These are phyloP conservation scores for Hyaloperonospora arabidopsidis DNA, from an alignment of 352 stramenopile genomes.

Conservation along the genomic window DNA sequence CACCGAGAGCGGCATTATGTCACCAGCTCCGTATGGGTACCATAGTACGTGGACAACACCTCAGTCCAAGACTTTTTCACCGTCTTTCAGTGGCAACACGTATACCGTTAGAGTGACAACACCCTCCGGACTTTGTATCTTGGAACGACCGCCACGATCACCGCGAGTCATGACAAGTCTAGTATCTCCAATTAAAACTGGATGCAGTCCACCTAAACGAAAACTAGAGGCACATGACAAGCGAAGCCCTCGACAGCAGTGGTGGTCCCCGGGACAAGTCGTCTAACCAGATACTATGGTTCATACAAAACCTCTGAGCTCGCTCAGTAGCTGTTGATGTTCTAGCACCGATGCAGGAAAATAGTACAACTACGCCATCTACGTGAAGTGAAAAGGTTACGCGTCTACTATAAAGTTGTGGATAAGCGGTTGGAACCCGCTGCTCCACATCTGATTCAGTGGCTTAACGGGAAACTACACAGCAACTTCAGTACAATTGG, in stretches of 20 bases:
- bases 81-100: conserved; percentile 4
- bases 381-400: no score
- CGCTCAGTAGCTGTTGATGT: no score
- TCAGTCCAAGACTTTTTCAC: conserved; percentile 9
- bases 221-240: conserved; percentile 1
- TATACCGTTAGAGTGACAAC: conserved; percentile 5
- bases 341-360: no score
- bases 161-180: conserved; percentile 26
- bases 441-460: no score
- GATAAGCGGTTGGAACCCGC: no score
- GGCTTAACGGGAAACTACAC: no score
- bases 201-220: conserved; percentile 21
- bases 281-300: background rate
- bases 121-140: conserved; percentile 2
- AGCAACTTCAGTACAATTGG: no score
- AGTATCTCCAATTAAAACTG: conserved; percentile 21
- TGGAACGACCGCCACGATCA: conserved; percentile 16
- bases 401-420: no score
- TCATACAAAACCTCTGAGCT: no score
- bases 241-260: background rate
- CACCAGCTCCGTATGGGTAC: conserved; percentile 17
- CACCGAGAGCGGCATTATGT: conserved; percentile 8
- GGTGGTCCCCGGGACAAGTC: background rate
- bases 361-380: no score
- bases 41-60: conserved; percentile 26